Conservation (phyloP, 352 stramenopile genomes). For the Blastocystis sp. region DNA sequence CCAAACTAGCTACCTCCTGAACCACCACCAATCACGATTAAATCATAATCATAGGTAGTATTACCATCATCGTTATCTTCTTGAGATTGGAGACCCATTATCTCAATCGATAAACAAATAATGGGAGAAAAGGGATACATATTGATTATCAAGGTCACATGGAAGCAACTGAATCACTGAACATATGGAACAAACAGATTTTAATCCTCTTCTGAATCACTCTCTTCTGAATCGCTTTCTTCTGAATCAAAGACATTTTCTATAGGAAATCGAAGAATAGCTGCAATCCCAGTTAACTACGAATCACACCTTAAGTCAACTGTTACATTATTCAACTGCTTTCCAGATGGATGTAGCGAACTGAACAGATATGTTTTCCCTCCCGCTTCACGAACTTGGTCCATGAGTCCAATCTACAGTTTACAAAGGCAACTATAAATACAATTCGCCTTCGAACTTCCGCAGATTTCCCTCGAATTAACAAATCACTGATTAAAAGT, state of each 20-base stretch:
- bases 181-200: neutral
- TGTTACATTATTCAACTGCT: slow-evolving; percentile 44
- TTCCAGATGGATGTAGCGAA: slow-evolving; percentile 16
- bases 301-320: neutral
- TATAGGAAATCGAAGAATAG: slow-evolving; percentile 30
- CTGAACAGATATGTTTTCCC: slow-evolving; percentile 50
- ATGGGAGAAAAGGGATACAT: neutral
- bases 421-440: too few relatives aligned
- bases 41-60: slow-evolving; percentile 13
- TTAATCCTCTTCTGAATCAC: neutral
- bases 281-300: slow-evolving; percentile 41
- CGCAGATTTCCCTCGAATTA: slow-evolving; percentile 40
- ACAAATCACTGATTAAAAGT: slow-evolving; percentile 17
- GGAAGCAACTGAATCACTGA: neutral
- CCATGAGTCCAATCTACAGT: neutral
- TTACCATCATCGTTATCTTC: slow-evolving; percentile 18
- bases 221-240: neutral
- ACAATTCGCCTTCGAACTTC: neutral
- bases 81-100: neutral
- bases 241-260: slow-evolving; percentile 36
- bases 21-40: slow-evolving; percentile 14
- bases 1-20: neutral
- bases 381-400: slow-evolving; percentile 11
- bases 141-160: neutral
- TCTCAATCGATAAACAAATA: neutral